Percentiles rank a stretch among this genome's conserved stretches.
phyloP scores from a whole-genome alignment of 192 early-diverging fungal genomes.

The Rhizoclosmatium sp. region DNA sequence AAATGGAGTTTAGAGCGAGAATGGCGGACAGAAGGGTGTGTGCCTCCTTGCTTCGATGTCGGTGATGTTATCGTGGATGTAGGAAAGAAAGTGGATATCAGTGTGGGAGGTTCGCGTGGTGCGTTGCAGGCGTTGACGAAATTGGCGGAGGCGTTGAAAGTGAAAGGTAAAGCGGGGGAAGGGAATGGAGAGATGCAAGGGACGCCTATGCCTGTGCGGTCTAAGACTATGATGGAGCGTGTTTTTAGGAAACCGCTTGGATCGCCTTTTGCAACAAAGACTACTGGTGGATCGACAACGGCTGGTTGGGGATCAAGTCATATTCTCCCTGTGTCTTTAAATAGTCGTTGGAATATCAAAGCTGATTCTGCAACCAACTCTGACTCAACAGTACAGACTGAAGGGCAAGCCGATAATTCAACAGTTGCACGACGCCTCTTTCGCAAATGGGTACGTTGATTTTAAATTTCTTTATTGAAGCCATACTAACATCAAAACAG shows the following conservation, averaged over 20 bases:
- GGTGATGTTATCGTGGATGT: neutral
- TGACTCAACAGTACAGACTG: neutral
- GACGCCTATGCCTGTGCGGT: neutral
- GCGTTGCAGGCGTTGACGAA: neutral
- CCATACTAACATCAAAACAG: neutral
- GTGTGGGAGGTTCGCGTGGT: neutral
- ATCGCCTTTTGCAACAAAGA: neutral
- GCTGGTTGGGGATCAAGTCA: neutral
- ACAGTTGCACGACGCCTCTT: conserved; percentile 5
- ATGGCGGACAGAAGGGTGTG: neutral
- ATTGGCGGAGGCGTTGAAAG: neutral
- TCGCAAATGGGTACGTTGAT: conserved; percentile 4
- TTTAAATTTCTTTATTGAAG: neutral
- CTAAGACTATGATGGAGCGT: neutral
- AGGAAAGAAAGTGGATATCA: neutral
- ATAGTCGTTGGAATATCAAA: conserved; percentile 8
- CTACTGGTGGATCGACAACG: neutral
- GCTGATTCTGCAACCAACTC: neutral
- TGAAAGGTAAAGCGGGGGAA: neutral
- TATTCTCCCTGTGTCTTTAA: conserved; percentile 9
- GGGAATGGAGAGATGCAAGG: neutral
- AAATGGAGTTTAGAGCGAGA: conserved; percentile 22
- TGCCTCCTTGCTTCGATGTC: neutral
- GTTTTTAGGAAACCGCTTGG: conserved; percentile 1
- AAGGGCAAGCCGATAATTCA: neutral